Percentiles rank a stretch among this genome's conserved stretches.
These are phyloP conservation scores for Nidula microcarpa DNA, from an alignment of 768 basidiomycete genomes.

Conservation along the genomic window DNA sequence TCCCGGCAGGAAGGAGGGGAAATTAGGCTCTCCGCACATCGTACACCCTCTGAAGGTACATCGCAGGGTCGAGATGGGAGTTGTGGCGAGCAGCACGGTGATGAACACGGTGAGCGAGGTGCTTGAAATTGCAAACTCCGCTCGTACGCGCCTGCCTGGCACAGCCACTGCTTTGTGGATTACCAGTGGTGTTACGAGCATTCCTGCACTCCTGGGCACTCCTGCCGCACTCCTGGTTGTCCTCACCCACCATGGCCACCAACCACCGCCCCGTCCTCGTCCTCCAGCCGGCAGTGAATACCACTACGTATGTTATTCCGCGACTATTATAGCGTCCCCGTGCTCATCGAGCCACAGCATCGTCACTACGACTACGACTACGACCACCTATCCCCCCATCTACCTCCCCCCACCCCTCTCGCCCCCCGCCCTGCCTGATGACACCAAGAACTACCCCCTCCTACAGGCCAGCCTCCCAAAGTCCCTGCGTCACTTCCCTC, in stretches of 20 bases:
- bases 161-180: not conserved
- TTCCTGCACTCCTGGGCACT: not conserved
- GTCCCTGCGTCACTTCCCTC: constrained; percentile 69
- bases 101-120: not conserved
- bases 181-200: not conserved
- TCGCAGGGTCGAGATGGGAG: no score
- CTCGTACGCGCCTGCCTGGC: not conserved
- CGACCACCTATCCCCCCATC: constrained; percentile 88
- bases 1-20: no score
- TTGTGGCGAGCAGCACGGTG: not conserved
- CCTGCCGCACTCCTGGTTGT: constrained; percentile 3
- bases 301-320: constrained; percentile 61
- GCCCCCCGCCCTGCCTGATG: constrained; percentile 65
- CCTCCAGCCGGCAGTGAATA: constrained; percentile 80
- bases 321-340: constrained; percentile 5
- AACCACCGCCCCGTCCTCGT: constrained; percentile 64
- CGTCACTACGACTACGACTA: constrained; percentile 89
- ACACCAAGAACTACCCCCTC: constrained; percentile 78
- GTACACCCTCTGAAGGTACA: no score
- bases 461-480: constrained; percentile 71
- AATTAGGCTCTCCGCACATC: no score
- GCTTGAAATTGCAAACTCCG: constrained; percentile 1
- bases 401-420: constrained; percentile 67
- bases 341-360: constrained; percentile 48
- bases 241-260: constrained; percentile 47